Conservation (phyloP, 257 asterid species). For the Solanum etuberosum region DNA sequence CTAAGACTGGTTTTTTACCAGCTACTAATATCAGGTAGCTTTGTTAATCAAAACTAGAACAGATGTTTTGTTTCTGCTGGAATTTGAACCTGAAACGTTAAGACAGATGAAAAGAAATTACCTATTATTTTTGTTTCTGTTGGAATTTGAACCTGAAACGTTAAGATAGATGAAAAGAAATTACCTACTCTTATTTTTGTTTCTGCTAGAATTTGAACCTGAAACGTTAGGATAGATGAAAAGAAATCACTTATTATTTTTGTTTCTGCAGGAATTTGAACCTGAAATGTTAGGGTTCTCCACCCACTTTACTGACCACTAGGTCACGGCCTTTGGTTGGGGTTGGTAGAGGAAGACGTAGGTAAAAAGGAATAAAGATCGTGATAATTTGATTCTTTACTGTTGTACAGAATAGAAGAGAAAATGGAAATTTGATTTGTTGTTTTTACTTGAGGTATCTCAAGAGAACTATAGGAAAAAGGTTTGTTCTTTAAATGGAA, state of each 20-base stretch:
- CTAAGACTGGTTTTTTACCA: background rate
- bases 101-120: background rate
- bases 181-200: too few species aligned
- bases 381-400: background rate
- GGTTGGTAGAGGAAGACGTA: background rate
- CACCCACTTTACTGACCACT: background rate
- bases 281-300: background rate
- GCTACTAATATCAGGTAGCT: background rate
- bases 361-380: background rate
- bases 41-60: background rate
- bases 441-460: background rate
- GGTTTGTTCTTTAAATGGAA: background rate
- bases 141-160: background rate
- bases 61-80: too few species aligned
- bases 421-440: background rate
- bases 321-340: background rate
- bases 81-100: too few species aligned
- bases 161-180: background rate
- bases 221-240: too few species aligned
- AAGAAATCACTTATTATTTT: too few species aligned
- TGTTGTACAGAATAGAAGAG: background rate
- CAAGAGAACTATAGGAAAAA: background rate
- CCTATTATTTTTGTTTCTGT: background rate
- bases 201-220: too few species aligned
- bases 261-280: background rate